These are phyloP conservation scores for Sclerotinia minor DNA, from an alignment of 2,329 filamentous ascomycete genomes.

Conservation along the genomic window DNA sequence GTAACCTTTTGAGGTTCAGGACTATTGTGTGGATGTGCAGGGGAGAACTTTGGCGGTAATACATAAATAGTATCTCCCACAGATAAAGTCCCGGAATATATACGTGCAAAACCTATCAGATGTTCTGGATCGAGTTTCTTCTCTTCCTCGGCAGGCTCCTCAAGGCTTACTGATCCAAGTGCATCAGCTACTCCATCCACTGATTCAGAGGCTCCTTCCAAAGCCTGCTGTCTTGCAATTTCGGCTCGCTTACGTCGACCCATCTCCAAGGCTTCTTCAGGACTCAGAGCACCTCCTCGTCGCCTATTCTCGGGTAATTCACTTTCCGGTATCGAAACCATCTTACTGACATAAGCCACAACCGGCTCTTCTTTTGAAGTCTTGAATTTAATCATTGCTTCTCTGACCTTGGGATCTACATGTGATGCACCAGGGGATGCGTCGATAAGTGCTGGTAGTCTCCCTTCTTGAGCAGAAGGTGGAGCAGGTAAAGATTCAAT, in stretches of 20 bases:
- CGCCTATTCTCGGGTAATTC: slow-evolving; percentile 87
- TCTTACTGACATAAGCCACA: slow-evolving; percentile 96
- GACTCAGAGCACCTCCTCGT: slow-evolving; percentile 68
- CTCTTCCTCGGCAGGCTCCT: slow-evolving; percentile 54
- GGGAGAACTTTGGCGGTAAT: slow-evolving; percentile 88
- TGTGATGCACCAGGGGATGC: slow-evolving; percentile 73
- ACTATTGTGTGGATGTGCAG: slow-evolving; percentile 68
- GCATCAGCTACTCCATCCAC: slow-evolving; percentile 53
- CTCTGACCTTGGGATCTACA: slow-evolving; percentile 67
- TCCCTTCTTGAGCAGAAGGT: slow-evolving; percentile 71
- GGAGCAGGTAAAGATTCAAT: slow-evolving; percentile 91
- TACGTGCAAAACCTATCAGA: slow-evolving; percentile 88
- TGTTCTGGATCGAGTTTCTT: slow-evolving; percentile 75
- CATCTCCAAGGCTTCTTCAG: slow-evolving; percentile 86
- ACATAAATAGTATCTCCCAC: slow-evolving; percentile 93
- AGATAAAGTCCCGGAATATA: slow-evolving; percentile 86
- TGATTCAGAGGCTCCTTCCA: slow-evolving; percentile 38
- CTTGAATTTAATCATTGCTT: slow-evolving; percentile 83
- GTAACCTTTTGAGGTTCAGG: slow-evolving; percentile 80
- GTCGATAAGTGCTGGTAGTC: slow-evolving; percentile 77
- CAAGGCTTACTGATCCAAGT: slow-evolving; percentile 60
- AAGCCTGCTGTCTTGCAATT: slow-evolving; percentile 73
- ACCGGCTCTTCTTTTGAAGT: slow-evolving; percentile 70
- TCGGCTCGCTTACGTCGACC: slow-evolving; percentile 87
- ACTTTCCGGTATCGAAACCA: slow-evolving; percentile 92